Conservation (phyloP, 331 rosid genomes). For the Malus hybrid region DNA sequence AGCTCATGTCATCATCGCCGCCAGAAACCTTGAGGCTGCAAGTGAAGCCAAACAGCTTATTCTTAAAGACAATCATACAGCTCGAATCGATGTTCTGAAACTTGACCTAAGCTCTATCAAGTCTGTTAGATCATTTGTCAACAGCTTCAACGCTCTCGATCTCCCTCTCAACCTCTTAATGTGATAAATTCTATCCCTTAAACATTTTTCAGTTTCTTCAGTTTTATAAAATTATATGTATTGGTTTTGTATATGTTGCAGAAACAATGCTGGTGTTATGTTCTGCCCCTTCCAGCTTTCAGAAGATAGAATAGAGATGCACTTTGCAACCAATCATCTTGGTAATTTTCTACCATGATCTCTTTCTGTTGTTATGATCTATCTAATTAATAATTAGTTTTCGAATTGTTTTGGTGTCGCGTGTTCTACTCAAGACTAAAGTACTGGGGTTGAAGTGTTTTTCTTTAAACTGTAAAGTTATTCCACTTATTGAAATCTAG, state of each 20-base stretch:
- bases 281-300: conserved; percentile 84
- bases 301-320: conserved; percentile 76
- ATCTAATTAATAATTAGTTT: too few species aligned
- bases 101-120: conserved; percentile 64
- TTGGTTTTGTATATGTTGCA: conserved; percentile 19
- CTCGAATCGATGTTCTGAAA: conserved; percentile 52
- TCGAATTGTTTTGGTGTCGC: too few species aligned
- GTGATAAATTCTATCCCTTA: conserved; percentile 13
- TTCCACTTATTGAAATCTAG: neutral
- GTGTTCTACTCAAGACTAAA: too few species aligned
- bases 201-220: neutral
- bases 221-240: neutral
- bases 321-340: conserved; percentile 87
- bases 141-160: conserved; percentile 52
- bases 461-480: too few species aligned
- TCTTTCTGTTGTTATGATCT: neutral
- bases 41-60: conserved; percentile 52
- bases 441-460: too few species aligned
- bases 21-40: conserved; percentile 62
- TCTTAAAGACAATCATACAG: conserved; percentile 30
- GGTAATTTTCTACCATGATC: conserved; percentile 28
- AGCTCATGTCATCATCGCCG: conserved; percentile 67
- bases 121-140: conserved; percentile 52
- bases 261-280: conserved; percentile 98
- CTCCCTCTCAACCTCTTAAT: conserved; percentile 88